A percentile compares a stretch with the other conserved stretches of the same genome.
Conservation (phyloP, 1,284 basidiomycete genomes). For the Paramarasmius palmivorus region DNA sequence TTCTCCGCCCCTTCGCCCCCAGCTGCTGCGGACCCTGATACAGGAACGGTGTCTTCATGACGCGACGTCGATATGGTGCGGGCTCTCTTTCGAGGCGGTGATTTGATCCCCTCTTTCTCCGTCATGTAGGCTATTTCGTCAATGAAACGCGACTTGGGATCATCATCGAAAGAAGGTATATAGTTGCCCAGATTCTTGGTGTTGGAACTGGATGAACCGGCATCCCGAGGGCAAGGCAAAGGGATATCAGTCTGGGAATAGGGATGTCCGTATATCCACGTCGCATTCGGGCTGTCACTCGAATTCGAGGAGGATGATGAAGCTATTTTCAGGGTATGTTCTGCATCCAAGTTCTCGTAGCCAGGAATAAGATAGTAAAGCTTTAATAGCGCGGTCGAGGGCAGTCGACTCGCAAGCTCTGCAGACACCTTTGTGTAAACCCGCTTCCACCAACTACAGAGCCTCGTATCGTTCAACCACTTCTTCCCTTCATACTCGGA, state of each 20-base stretch:
- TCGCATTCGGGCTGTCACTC: constrained; percentile 16
- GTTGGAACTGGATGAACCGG: constrained; percentile 18
- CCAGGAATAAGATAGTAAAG: constrained; percentile 78
- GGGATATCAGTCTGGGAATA: constrained; percentile 62
- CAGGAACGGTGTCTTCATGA: constrained; percentile 6
- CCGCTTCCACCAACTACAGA: constrained; percentile 94
- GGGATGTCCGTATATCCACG: constrained; percentile 78
- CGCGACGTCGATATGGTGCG: constrained; percentile 25
- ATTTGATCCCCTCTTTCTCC: constrained; percentile 58
- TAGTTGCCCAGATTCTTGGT: constrained; percentile 63
- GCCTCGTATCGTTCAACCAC: constrained; percentile 74
- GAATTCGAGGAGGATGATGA: constrained; percentile 23
- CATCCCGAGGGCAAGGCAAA: constrained; percentile 52
- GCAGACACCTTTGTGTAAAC: constrained; percentile 60
- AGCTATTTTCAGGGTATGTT: constrained; percentile 52
- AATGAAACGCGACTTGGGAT: constrained; percentile 90
- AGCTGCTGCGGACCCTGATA: constrained; percentile 15
- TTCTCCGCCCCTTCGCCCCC: constrained; percentile 33
- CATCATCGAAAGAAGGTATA: constrained; percentile 89
- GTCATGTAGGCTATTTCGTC: constrained; percentile 81
- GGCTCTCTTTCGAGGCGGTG: constrained; percentile 57
- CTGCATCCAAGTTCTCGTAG: constrained; percentile 69
- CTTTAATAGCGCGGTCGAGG: constrained; percentile 30
- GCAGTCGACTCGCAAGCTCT: constrained; percentile 30
- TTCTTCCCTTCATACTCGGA: constrained; percentile 73